Base-by-base conservation (phyloP, 441 rosid species). In the Bocquillonia castaneifolia region DNA sequence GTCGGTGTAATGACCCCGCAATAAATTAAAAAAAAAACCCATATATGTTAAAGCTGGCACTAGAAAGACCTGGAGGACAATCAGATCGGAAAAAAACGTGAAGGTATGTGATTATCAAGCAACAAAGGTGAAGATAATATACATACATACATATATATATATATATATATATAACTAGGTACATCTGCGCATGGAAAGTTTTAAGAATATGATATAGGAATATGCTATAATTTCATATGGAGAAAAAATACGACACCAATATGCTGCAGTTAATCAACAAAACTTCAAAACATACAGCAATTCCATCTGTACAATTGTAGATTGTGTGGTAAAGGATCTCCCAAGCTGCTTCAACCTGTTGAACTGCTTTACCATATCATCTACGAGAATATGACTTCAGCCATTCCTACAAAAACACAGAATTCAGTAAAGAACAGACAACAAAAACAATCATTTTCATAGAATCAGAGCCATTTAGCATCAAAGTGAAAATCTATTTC, bases 1-100 rank as follows among this genome's bases (percentile, higher is more conserved):
- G 80, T 94, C 99, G 20, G 75, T 90, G 84, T 94, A 91, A 79
- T 94, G 99, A 77, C 87, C 89, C 98, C 88, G 87, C 75, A 81
- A 68, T 63, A 72, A 73, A 72, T 36, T 39, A 56, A 53, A 72
- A 72, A 14, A 56, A 53, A 72, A 72, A 14, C 54, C 28, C 31
- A 37, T 22, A 26, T 34, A 28, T 26, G 18, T 53, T 28, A 47
- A 63, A 63, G 39, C 18, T 45, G 29, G 39, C 26, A 15, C 26
- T 12, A 34, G 48, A 17, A 6, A 31, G 6, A 22, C n/a, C 22
- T 15, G 37, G 61, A 28, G 42, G 40, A 55, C 39, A 12, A 66
- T 10, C 6, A 18, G 52, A 17, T 2, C n/a, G 17, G 52, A 26
- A 50, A 22, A 12, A 20, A 14, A 40, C 37, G 44, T 15, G 22